Percentiles rank a stretch among this genome's conserved stretches.
Conservation (phyloP, 2,329 filamentous ascomycete genomes). For the Kalaharituber pfeilii region DNA sequence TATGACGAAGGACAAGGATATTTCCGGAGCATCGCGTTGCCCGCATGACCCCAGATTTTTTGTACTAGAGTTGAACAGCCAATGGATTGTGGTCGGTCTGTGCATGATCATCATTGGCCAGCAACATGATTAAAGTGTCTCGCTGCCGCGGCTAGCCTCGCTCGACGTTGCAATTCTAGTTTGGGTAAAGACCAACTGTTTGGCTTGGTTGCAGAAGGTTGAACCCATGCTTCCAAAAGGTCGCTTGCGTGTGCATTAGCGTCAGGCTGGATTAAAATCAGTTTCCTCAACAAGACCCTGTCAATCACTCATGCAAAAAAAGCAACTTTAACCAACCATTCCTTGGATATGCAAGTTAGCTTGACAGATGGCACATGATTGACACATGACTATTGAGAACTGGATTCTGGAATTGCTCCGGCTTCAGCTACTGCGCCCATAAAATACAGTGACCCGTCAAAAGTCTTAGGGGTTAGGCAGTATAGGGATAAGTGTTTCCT, state of each 20-base stretch:
- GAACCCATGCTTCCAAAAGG: background rate
- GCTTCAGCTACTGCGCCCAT: too few relatives aligned
- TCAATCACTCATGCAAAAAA: background rate
- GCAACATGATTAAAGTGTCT: background rate
- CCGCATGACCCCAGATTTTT: slow-evolving; percentile 2
- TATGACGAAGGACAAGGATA: slow-evolving; percentile 1
- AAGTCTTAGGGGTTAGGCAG: too few relatives aligned
- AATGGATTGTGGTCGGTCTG: background rate
- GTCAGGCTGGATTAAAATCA: background rate
- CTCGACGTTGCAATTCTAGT: too few relatives aligned
- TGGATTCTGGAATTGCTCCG: too few relatives aligned
- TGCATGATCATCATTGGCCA: background rate
- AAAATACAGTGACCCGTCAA: too few relatives aligned
- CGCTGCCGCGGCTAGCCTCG: background rate
- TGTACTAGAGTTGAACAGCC: background rate
- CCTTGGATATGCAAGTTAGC: background rate
- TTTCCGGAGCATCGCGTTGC: background rate
- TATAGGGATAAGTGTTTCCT: too few relatives aligned
- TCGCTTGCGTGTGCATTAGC: background rate
- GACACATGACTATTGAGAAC: background rate
- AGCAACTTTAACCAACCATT: background rate
- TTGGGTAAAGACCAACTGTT: background rate
- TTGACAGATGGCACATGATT: background rate
- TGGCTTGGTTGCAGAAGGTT: background rate
- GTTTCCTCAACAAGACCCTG: background rate